These are phyloP conservation scores for Mycena sanguinolenta DNA, from an alignment of 768 basidiomycete species.

Conservation along the genomic window DNA sequence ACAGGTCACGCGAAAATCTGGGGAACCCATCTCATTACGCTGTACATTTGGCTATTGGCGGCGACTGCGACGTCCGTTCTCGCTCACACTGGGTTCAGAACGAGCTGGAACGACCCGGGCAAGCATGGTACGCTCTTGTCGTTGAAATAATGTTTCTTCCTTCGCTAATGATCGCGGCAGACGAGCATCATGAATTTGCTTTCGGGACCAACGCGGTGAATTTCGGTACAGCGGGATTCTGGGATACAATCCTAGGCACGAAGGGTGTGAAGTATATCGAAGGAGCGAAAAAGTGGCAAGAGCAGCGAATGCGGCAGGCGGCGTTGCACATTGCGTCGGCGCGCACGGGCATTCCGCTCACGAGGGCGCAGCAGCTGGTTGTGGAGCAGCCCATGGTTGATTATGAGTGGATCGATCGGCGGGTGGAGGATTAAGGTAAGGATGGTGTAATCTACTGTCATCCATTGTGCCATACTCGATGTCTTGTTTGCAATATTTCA, in stretches of 20 bases:
- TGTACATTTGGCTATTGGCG: conserved; percentile 23
- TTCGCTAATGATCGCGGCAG: not conserved
- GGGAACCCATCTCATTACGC: conserved; percentile 27
- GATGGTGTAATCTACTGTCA: not conserved
- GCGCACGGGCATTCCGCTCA: conserved; percentile 23
- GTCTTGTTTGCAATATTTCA: too few species aligned
- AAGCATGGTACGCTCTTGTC: conserved; percentile 8
- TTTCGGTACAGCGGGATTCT: conserved; percentile 23
- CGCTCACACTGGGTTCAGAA: conserved; percentile 23
- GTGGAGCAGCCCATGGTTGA: conserved; percentile 24
- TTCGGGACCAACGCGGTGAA: conserved; percentile 23
- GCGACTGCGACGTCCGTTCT: conserved; percentile 30
- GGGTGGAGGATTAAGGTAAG: conserved; percentile 23
- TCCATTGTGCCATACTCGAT: too few species aligned
- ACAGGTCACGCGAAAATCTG: conserved; percentile 2
- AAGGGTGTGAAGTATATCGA: conserved; percentile 5
- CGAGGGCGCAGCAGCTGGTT: conserved; percentile 21
- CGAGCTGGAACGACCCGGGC: conserved; percentile 32
- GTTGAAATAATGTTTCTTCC: not conserved
- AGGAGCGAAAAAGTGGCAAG: conserved; percentile 20
- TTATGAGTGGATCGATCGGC: conserved; percentile 24
- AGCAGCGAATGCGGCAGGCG: not conserved
- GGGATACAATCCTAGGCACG: conserved; percentile 24
- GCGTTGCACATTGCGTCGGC: conserved; percentile 10
- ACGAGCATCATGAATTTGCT: conserved; percentile 28